Evolutionary conservation across 441 rosid species (phyloP).

Genomic region (Monsonia emarginata): DNA sequence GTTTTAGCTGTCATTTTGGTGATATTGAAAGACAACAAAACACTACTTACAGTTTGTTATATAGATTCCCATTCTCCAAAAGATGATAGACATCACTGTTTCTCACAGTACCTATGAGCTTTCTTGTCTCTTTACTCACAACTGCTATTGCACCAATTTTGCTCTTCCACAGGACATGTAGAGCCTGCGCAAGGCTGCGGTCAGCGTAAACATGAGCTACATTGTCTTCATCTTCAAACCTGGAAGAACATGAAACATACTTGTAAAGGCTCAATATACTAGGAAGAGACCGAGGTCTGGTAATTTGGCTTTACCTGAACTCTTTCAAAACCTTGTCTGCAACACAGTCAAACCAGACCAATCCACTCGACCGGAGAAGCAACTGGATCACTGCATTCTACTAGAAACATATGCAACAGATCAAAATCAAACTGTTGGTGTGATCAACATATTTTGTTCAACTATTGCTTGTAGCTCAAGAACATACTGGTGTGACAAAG

Average conservation of each 20-base stretch:
- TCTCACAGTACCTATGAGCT: slow-evolving; percentile 28
- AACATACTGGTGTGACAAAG: slow-evolving; percentile 32
- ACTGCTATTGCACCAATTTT: slow-evolving; percentile 25
- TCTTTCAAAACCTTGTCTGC: slow-evolving; percentile 32
- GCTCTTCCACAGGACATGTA: slow-evolving; percentile 21
- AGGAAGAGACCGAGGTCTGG: background rate
- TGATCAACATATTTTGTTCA: too few species aligned
- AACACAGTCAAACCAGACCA: slow-evolving; percentile 35
- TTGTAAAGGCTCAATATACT: background rate
- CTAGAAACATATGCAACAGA: background rate
- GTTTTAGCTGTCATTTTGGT: too few species aligned
- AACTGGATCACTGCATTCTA: slow-evolving; percentile 34
- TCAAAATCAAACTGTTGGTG: background rate
- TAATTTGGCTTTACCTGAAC: slow-evolving; percentile 25
- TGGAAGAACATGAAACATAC: background rate
- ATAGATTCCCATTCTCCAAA: slow-evolving; percentile 21
- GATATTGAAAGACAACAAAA: background rate
- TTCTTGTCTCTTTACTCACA: slow-evolving; percentile 14
- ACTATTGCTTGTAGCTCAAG: too few species aligned
- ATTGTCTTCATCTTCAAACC: slow-evolving; percentile 26
- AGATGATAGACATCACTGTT: slow-evolving; percentile 29
- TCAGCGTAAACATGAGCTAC: slow-evolving; percentile 21
- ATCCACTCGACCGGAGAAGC: slow-evolving; percentile 34
- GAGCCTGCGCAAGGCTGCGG: slow-evolving; percentile 28
- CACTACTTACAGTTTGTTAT: slow-evolving; percentile 18